These are phyloP conservation scores for Pilobolus umbonatus DNA, from an alignment of 192 early-diverging fungal genomes.

Conservation along the genomic window DNA sequence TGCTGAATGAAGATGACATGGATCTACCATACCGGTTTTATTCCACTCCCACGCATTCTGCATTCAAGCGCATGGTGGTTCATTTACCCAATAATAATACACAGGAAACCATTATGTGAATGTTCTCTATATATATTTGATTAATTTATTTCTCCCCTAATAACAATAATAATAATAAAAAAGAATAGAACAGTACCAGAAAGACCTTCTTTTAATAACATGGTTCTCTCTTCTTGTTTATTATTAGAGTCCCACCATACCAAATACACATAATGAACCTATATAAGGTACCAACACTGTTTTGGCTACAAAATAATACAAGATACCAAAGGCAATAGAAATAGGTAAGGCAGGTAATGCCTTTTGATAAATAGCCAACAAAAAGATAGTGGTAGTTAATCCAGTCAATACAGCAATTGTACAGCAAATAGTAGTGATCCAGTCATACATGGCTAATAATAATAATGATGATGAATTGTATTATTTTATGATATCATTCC, in stretches of 20 bases:
- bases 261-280: constrained; percentile 30
- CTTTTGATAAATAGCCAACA: constrained; percentile 75
- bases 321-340: constrained; percentile 78
- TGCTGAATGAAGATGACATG: constrained; percentile 1
- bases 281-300: constrained; percentile 45
- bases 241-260: constrained; percentile 26
- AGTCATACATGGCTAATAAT: constrained; percentile 63
- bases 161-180: no score
- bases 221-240: background rate
- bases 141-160: no score
- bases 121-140: no score
- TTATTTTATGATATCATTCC: background rate
- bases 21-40: no score
- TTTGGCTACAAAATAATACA: constrained; percentile 70
- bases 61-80: no score
- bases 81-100: no score
- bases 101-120: no score
- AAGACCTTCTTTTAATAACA: no score
- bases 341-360: constrained; percentile 85
- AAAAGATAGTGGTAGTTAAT: constrained; percentile 82
- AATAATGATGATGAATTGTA: background rate
- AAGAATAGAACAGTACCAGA: no score
- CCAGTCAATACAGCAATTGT: constrained; percentile 80
- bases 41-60: no score
- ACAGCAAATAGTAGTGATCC: constrained; percentile 75